These are phyloP conservation scores for Suhomyces sp. DNA, from an alignment of 805 yeast genomes.

Conservation along the genomic window DNA sequence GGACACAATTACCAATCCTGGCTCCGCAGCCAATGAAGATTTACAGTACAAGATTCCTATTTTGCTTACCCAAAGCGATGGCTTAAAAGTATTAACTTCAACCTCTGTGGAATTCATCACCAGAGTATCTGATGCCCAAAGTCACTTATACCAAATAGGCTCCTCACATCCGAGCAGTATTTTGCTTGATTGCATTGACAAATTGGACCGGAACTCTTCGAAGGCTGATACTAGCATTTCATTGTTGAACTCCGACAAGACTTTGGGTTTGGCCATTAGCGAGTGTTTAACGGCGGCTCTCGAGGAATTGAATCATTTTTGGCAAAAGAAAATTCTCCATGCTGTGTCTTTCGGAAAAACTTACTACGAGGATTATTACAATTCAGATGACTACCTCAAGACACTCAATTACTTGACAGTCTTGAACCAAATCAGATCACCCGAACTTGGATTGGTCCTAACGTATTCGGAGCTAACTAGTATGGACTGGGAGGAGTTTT, in stretches of 20 bases:
- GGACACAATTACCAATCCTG: conserved; percentile 1
- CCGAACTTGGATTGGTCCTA: conserved; percentile 64
- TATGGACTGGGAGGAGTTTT: conserved; percentile 53
- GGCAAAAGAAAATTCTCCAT: conserved; percentile 76
- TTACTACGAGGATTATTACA: conserved; percentile 47
- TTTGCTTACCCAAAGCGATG: conserved; percentile 60
- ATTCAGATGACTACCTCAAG: conserved; percentile 58
- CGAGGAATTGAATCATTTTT: conserved; percentile 69
- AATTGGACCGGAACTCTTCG: conserved; percentile 65
- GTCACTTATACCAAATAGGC: conserved; percentile 74
- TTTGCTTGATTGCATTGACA: conserved; percentile 66
- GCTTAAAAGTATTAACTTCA: conserved; percentile 62
- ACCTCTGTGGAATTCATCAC: conserved; percentile 58
- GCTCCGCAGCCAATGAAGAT: conserved; percentile 7
- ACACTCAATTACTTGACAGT: conserved; percentile 61
- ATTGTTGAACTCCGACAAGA: conserved; percentile 44
- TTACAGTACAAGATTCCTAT: conserved; percentile 35
- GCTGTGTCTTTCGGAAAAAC: conserved; percentile 90
- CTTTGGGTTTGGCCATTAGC: conserved; percentile 58
- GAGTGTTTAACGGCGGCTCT: conserved; percentile 72
- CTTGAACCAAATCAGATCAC: conserved; percentile 63
- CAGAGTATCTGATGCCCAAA: conserved; percentile 56
- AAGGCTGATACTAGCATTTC: conserved; percentile 75
- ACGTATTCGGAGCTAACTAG: conserved; percentile 53
- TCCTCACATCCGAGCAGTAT: conserved; percentile 82